phyloP scores from a whole-genome alignment of 73 alveolate species.

The Stentor coeruleus region DNA sequence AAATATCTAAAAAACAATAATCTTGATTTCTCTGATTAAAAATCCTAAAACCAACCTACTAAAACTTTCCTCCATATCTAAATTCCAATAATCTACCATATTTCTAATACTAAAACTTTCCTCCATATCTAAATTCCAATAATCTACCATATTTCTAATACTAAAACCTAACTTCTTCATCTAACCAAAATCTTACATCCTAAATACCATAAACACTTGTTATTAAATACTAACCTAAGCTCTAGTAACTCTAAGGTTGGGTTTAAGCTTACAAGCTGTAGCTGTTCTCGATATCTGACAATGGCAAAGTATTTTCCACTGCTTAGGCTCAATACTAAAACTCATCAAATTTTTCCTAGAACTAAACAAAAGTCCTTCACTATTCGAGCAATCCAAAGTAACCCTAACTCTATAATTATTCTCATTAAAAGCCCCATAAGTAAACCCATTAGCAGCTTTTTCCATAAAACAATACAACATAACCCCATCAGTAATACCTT shows the following conservation, averaged over 20 bases:
- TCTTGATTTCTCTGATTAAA: no score
- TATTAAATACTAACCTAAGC: no score
- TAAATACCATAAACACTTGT: no score
- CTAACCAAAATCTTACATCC: no score
- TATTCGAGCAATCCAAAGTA: neutral
- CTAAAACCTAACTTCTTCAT: no score
- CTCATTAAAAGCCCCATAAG: constrained; percentile 15
- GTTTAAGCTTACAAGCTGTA: neutral
- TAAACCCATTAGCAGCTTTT: neutral
- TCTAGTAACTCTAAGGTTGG: neutral
- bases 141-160: no score
- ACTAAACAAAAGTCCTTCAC: neutral
- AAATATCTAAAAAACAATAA: no score
- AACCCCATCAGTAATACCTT: neutral
- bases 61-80: no score
- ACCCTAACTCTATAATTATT: neutral
- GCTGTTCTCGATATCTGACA: neutral
- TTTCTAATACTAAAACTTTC: no score
- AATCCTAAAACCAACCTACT: no score
- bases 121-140: no score
- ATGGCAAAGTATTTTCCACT: neutral
- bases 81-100: no score
- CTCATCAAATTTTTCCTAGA: neutral
- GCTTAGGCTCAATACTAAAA: neutral
- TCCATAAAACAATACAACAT: neutral